Evolutionary conservation across 495 filamentous ascomycete species (phyloP).

Genomic region (Pyronema domesticum): DNA sequence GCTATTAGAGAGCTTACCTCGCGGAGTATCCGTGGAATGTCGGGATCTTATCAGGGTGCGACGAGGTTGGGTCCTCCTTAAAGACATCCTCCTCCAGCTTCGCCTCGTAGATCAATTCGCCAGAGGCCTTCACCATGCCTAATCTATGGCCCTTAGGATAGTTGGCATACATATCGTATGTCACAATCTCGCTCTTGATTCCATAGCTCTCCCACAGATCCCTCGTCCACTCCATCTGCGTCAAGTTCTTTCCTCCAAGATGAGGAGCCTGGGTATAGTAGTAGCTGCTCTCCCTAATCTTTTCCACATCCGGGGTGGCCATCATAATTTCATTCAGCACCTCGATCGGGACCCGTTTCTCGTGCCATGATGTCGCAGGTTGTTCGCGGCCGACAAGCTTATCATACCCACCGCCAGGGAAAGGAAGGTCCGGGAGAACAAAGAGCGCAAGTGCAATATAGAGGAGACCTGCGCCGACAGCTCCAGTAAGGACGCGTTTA

Average conservation of each 20-base stretch:
- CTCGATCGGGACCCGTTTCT: background rate
- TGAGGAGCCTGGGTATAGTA: constrained; percentile 87
- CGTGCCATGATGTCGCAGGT: background rate
- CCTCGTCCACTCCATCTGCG: constrained; percentile 72
- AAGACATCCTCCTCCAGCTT: constrained; percentile 60
- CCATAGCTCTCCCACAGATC: constrained; percentile 76
- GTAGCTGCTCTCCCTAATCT: constrained; percentile 49
- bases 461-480: background rate
- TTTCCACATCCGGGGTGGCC: background rate
- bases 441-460: background rate
- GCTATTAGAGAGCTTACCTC: constrained; percentile 15
- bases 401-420: background rate
- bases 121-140: constrained; percentile 46
- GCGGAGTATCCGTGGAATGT: constrained; percentile 94
- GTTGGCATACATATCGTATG: constrained; percentile 84
- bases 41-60: constrained; percentile 56
- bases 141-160: constrained; percentile 68
- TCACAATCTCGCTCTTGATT: constrained; percentile 45
- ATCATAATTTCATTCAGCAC: constrained; percentile 2
- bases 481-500: background rate
- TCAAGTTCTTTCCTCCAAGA: constrained; percentile 73
- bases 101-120: constrained; percentile 6
- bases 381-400: background rate
- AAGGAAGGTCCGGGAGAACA: background rate
- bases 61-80: constrained; percentile 63